Percentiles rank a stretch among this genome's conserved stretches.
Evolutionary conservation across 495 filamentous ascomycete species (phyloP).

Genomic region (Aspergillus bertholletiae): DNA sequence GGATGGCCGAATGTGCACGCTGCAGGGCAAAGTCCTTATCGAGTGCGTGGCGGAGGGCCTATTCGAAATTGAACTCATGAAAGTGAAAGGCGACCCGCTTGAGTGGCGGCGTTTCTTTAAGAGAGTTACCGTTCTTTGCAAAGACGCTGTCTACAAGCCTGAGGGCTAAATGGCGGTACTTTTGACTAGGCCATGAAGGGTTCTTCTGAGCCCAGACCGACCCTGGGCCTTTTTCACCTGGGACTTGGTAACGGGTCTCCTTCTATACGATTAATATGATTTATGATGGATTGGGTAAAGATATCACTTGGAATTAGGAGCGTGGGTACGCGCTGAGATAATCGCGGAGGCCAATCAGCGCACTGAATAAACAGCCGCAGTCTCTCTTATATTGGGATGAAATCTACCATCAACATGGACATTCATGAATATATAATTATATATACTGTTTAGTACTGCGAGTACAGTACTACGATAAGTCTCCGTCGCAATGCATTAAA

Average conservation of each 20-base stretch:
- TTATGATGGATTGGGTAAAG: constrained; percentile 12
- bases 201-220: background rate
- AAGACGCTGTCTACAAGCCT: constrained; percentile 66
- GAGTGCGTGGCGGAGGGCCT: constrained; percentile 64
- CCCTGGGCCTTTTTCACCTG: background rate
- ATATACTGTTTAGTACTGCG: too few relatives aligned
- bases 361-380: too few relatives aligned
- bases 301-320: background rate
- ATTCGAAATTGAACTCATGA: constrained; percentile 87
- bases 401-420: too few relatives aligned
- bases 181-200: too few relatives aligned
- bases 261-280: constrained; percentile 20
- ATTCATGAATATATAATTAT: too few relatives aligned
- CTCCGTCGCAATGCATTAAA: background rate
- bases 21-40: constrained; percentile 82
- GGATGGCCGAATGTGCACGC: constrained; percentile 73
- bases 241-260: background rate
- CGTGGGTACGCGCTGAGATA: background rate
- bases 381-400: too few relatives aligned
- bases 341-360: too few relatives aligned
- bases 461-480: too few relatives aligned
- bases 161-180: constrained; percentile 20
- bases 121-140: constrained; percentile 77
- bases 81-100: constrained; percentile 90
- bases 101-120: constrained; percentile 99